These are phyloP conservation scores for Pelargonium cotyledonis DNA, from an alignment of 441 rosid species.

Conservation along the genomic window DNA sequence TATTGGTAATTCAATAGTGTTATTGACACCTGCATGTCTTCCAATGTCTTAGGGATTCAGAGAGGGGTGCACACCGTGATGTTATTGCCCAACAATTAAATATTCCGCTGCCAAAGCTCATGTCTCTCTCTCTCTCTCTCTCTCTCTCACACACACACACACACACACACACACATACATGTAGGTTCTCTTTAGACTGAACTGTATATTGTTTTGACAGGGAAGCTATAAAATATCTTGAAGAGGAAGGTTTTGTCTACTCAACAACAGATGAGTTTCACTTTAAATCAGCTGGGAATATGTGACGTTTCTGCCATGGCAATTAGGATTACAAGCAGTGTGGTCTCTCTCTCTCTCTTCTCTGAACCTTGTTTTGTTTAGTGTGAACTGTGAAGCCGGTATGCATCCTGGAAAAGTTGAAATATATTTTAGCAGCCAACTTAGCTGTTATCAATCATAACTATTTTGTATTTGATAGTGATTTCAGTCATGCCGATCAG, in stretches of 20 bases:
- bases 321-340: too few species aligned
- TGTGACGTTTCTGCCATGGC: slow-evolving; percentile 24
- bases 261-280: slow-evolving; percentile 58
- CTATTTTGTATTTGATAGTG: too few species aligned
- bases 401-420: too few species aligned
- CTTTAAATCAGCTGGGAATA: slow-evolving; percentile 60
- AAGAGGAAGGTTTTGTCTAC: slow-evolving; percentile 61
- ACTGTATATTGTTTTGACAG: slow-evolving; percentile 36
- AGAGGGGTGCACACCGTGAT: slow-evolving; percentile 55
- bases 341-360: too few species aligned
- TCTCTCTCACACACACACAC: neutral
- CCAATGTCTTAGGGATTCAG: slow-evolving; percentile 33
- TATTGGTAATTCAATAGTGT: neutral
- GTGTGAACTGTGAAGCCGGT: too few species aligned
- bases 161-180: neutral
- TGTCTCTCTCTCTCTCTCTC: slow-evolving; percentile 35
- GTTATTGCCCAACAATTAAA: slow-evolving; percentile 52
- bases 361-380: too few species aligned
- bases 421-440: too few species aligned
- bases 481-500: too few species aligned
- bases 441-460: too few species aligned
- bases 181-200: neutral
- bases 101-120: slow-evolving; percentile 52
- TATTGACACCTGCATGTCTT: neutral
- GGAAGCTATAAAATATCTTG: slow-evolving; percentile 54